These are phyloP conservation scores for Pseudocercospora fuligena DNA, from an alignment of 2,329 filamentous ascomycete genomes.

Conservation along the genomic window DNA sequence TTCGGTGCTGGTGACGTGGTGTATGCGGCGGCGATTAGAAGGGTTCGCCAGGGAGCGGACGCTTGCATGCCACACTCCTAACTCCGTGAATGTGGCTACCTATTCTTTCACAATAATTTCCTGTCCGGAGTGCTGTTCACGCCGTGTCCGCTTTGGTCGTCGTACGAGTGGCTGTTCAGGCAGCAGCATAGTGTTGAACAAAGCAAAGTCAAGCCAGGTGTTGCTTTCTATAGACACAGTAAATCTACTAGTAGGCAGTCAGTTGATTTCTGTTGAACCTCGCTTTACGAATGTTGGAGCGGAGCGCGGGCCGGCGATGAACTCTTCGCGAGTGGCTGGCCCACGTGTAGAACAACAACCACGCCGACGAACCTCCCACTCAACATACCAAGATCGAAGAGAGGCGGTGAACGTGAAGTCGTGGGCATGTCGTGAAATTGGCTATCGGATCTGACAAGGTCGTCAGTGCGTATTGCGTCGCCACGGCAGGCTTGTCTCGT, in stretches of 20 bases:
- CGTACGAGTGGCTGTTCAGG: not conserved
- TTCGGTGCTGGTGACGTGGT: conserved; percentile 15
- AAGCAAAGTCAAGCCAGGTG: not conserved
- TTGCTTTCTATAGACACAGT: too few species aligned
- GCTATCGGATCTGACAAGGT: too few species aligned
- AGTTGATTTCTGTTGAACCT: not conserved
- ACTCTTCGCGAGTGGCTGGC: not conserved
- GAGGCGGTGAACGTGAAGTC: too few species aligned
- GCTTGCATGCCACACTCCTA: not conserved
- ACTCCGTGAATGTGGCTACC: not conserved
- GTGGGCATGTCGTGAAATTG: not conserved
- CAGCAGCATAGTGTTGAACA: not conserved
- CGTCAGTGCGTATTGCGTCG: too few species aligned
- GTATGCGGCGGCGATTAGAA: conserved; percentile 10
- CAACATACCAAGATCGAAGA: not conserved
- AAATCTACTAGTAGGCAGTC: too few species aligned
- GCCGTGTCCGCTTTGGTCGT: not conserved
- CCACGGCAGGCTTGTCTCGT: too few species aligned
- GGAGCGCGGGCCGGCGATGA: not conserved
- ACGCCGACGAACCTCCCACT: not conserved
- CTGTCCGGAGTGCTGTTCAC: not conserved
- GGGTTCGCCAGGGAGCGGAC: not conserved
- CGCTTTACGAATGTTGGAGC: not conserved
- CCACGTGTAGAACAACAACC: not conserved
- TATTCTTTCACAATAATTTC: not conserved